Evolutionary conservation across 2,329 filamentous ascomycete genomes (phyloP).

Genomic region (Monilinia fructigena): DNA sequence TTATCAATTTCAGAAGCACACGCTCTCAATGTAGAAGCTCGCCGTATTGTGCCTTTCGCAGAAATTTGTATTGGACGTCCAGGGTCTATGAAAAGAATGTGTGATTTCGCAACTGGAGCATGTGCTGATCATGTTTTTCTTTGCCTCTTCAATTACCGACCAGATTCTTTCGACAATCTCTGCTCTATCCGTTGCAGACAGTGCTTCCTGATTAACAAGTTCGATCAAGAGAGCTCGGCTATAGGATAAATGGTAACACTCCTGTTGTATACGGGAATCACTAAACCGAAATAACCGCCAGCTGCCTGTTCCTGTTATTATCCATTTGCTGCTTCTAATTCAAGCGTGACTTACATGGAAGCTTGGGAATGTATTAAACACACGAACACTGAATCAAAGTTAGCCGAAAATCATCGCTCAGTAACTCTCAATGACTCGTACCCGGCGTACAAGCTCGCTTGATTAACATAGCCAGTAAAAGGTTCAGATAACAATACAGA

Average conservation of each 20-base stretch:
- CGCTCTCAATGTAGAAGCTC: too few relatives aligned
- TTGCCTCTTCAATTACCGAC: too few relatives aligned
- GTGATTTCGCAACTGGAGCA: too few relatives aligned
- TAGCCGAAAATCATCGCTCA: background rate
- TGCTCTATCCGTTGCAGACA: too few relatives aligned
- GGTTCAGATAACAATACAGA: background rate
- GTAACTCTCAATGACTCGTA: background rate
- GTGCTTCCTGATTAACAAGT: too few relatives aligned
- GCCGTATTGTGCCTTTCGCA: too few relatives aligned
- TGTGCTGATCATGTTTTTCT: too few relatives aligned
- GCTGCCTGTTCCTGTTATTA: conserved; percentile 5
- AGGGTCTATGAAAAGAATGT: too few relatives aligned
- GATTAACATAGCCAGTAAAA: conserved; percentile 3
- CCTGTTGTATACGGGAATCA: background rate
- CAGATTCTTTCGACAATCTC: too few relatives aligned
- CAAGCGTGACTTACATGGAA: background rate
- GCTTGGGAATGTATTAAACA: conserved; percentile 15
- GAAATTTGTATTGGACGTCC: too few relatives aligned
- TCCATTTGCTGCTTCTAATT: background rate
- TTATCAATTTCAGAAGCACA: too few relatives aligned
- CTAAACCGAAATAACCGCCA: background rate
- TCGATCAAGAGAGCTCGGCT: conserved; percentile 4
- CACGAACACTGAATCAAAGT: background rate
- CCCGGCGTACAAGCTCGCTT: conserved; percentile 7
- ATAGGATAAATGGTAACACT: conserved; percentile 11